Conservation (phyloP, 2,329 filamentous ascomycete species). For the Akanthomyces lecanii region DNA sequence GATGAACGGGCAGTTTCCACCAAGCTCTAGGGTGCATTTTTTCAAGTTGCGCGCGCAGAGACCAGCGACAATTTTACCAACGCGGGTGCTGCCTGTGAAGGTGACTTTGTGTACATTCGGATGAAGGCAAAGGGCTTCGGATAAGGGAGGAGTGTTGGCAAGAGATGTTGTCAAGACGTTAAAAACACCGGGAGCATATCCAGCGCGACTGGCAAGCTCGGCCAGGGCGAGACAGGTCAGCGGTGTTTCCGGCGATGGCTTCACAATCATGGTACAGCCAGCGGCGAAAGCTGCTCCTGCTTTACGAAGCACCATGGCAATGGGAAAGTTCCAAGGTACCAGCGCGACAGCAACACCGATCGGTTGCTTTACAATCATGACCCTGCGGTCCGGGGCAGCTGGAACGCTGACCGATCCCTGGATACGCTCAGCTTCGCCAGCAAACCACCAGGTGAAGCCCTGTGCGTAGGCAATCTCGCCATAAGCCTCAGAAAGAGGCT, state of each 20-base stretch:
- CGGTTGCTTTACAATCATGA: conserved; percentile 63
- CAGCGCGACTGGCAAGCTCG: conserved; percentile 64
- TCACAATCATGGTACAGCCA: conserved; percentile 71
- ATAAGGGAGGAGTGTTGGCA: conserved; percentile 40
- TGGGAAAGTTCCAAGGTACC: conserved; percentile 55
- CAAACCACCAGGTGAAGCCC: conserved; percentile 54
- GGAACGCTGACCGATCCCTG: conserved; percentile 58
- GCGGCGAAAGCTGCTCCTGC: conserved; percentile 58
- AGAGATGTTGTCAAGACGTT: conserved; percentile 45
- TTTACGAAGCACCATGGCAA: conserved; percentile 47
- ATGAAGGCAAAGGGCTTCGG: conserved; percentile 44
- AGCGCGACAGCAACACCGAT: conserved; percentile 33
- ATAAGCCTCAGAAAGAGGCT: conserved; percentile 49
- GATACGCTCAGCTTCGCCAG: conserved; percentile 44
- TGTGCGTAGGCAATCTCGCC: conserved; percentile 54
- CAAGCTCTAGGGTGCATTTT: conserved; percentile 64
- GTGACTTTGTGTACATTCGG: conserved; percentile 58
- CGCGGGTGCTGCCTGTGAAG: conserved; percentile 69
- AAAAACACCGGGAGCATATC: conserved; percentile 70
- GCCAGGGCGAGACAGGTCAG: conserved; percentile 67
- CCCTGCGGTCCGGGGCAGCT: conserved; percentile 57
- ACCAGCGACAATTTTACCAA: conserved; percentile 63
- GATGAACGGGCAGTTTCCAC: conserved; percentile 64
- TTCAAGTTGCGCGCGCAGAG: conserved; percentile 61
- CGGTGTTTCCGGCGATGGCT: conserved; percentile 70